These are phyloP conservation scores for Pestalotiopsis sp. DNA, from an alignment of 2,329 filamentous ascomycete genomes.

Conservation along the genomic window DNA sequence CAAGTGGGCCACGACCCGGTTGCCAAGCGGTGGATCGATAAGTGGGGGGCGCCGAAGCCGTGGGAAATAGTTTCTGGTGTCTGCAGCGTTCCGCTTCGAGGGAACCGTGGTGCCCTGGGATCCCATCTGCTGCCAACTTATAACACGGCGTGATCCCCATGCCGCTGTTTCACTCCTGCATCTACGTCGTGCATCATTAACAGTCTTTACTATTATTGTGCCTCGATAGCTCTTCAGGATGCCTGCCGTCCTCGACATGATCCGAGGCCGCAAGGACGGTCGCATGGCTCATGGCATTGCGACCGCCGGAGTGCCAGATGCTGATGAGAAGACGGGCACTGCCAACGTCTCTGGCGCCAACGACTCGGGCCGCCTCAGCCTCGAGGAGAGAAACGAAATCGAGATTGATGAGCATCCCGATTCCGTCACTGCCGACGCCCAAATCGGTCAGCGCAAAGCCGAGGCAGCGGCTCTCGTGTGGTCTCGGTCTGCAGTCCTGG, in stretches of 20 bases:
- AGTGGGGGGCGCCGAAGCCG: not conserved
- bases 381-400: conserved; percentile 4
- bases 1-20: not conserved
- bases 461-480: conserved; percentile 6
- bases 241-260: not conserved
- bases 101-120: not conserved
- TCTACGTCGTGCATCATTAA: not conserved
- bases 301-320: not conserved
- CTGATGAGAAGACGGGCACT: not conserved
- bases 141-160: not conserved
- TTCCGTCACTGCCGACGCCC: not conserved
- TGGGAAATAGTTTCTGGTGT: not conserved
- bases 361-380: not conserved
- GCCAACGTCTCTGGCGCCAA: not conserved
- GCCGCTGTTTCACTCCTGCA: not conserved
- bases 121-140: not conserved
- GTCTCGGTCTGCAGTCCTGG: not conserved
- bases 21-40: not conserved
- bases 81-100: not conserved
- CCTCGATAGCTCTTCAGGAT: not conserved
- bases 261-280: not conserved
- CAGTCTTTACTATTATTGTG: not conserved
- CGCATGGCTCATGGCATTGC: not conserved
- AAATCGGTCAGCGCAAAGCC: not conserved
- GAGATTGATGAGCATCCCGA: not conserved